Evolutionary conservation across 2,329 filamentous ascomycete genomes (phyloP), one percentile per base, ranked within the genome.

Genomic region (Dryadomyces quercus-mongolicae): DNA sequence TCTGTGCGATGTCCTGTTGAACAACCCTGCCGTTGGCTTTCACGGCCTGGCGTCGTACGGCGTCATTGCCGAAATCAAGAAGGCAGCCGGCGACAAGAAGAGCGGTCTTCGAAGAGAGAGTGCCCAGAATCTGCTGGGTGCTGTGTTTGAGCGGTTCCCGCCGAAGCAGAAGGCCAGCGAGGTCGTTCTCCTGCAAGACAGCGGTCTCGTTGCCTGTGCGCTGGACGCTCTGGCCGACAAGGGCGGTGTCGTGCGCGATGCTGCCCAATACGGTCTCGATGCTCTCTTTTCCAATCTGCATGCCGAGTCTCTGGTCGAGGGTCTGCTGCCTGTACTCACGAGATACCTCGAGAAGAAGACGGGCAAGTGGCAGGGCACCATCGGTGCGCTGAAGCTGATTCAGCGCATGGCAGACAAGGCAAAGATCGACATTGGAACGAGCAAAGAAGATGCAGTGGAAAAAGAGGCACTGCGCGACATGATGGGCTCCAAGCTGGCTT

Each of bases 281-380:
- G 86, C 88, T 22, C 76, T 97, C 22, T 95, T 95, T 69, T 76
- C 77, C 60, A 81, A 85, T 65, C 74, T 98, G 59, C 84, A 81
- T 65, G 74, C 89, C 54, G 93, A 97, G 74, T 84, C 88, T 51
- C 80, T 95, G 64, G 85, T 95, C 52, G 80, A 82, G 59, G 91
- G 87, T 20, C 78, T 98, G 45, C 74, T 98, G 52, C 90, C 93
- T 2, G 78, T 81, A 16, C 74, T 98, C 44, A 71, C 76, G 58
- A 71, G 77, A 52, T 97, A 97, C 67, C 76, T 98, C 34, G 75
- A 76, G 65, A 94, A 89, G 71, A 82, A 81, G 65, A 86, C 89
- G 16, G 91, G 88, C 60, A 98, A 98, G 72, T 98, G 93, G 93
- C 93, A 98, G 72, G 93, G 93, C 57, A 88, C 88, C 16, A 88